These are phyloP conservation scores for Asparagopsis taxiformis DNA, from an alignment of 31 red algal species.

Conservation along the genomic window DNA sequence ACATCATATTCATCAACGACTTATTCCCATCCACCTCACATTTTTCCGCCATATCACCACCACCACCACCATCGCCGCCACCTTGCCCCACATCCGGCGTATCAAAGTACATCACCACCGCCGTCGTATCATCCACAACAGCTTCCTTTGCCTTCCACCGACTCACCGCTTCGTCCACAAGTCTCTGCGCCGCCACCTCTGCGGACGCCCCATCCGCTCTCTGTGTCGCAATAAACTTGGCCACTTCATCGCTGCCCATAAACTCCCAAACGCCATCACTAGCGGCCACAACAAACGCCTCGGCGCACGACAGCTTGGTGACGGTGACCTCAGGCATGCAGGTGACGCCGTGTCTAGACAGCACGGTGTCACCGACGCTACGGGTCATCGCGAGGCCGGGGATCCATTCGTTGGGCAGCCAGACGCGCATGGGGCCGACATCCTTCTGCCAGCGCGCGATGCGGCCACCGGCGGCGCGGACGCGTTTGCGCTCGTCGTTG, in stretches of 20 bases:
- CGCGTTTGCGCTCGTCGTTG: constrained; percentile 79
- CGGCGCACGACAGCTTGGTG: constrained; percentile 36
- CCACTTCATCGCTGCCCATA: constrained; percentile 80
- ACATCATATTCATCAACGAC: neutral
- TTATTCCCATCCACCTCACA: constrained; percentile 1
- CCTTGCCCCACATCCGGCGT: neutral
- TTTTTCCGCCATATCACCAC: neutral
- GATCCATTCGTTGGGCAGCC: constrained; percentile 89
- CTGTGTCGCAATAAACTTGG: constrained; percentile 51
- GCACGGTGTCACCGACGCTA: constrained; percentile 80
- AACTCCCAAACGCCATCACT: constrained; percentile 99
- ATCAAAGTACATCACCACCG: constrained; percentile 68
- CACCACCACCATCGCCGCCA: neutral
- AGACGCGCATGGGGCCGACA: constrained; percentile 84
- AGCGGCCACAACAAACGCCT: constrained; percentile 77
- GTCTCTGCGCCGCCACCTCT: constrained; percentile 37
- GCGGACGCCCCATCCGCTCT: constrained; percentile 10
- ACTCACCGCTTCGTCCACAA: constrained; percentile 75
- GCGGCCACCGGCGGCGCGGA: constrained; percentile 67
- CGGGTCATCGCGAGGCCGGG: constrained; percentile 96
- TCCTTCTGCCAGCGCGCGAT: constrained; percentile 83
- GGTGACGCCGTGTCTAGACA: constrained; percentile 61
- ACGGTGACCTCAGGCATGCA: constrained; percentile 77
- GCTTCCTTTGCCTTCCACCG: constrained; percentile 78
- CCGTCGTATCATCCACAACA: constrained; percentile 96